Evolutionary conservation across 106 monocot species (phyloP), one percentile per base, ranked within the genome.

Genomic region (Chionographis japonica): DNA sequence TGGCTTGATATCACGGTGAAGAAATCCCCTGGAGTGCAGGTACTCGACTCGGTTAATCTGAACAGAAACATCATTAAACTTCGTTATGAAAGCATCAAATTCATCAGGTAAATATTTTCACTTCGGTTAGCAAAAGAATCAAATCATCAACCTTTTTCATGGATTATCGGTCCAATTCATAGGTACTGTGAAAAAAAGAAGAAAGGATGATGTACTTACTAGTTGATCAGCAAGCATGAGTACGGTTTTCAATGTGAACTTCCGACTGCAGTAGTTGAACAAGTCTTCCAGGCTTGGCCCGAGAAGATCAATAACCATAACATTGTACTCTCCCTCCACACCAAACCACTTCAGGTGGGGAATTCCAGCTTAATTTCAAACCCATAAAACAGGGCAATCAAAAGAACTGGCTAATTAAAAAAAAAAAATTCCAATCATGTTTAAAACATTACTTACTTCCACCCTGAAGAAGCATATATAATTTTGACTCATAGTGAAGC

Each of bases 1-100:
- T 58, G 91, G 94, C 62, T 95, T 95, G 40, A 95, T 91, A 74
- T 95, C 90, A 51, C 94, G 88, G 43, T 95, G 94, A 83, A 95
- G 82, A 83, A 95, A 91, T 6, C 88, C 88, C 76, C 74, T 85
- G 54, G 91, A 74, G 60, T 95, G 94, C 85, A 91, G 81, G 27
- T 83, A 91, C 12, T 95, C 94, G 37, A 95, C 83, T 77, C 94
- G 80, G 65, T 79, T 83, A 43, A 95, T 84, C 94, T 94, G 66
- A 5, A 61, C 4, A 74, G 36, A 64, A 78, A 72, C 16, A 77
- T 54, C 56, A 73, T n/a, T 16, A 51, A 62, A 58, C 27, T 13
- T 38, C 68, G 3, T 4, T 49, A 56, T 56, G 27, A 27, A 12
- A 20, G 8, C 14, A 18, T 50, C 19, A 65, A 64, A 64, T 19